Base-by-base conservation (phyloP, 2,329 filamentous ascomycete genomes). In the Aschersonia sp. region DNA sequence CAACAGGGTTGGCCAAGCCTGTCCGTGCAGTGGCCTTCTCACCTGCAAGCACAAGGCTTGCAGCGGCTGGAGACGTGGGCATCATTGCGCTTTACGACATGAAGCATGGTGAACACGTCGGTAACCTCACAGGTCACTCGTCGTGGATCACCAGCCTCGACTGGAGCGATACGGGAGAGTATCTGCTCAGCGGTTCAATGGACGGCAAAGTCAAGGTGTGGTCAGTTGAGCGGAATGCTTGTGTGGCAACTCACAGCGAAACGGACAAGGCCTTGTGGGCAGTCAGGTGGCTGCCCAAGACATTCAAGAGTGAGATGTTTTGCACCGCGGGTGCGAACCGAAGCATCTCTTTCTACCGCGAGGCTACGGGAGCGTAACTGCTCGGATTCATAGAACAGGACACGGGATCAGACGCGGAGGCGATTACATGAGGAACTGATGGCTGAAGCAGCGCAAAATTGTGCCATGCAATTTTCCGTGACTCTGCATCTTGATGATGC, bases 171-270 rank as follows among this genome's bases (percentile, higher is more conserved):
- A 94, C 85, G 5, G 92, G 92, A 44, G 90, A 97, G 66, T 95
- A 86, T 62, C 70, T 98, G 10, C 72, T 97, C 3, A 94, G 84
- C 58, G 87, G 87, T 44, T 81, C 84, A 1, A 87, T 94, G 62
- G 89, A 97, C 59, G 90, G 92, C 39, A 95, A 94, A 64, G 87
- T 85, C 51, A 95, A 95, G 66, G 85, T 97, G 32, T 98, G 92
- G 92, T 90, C 87, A 32, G 77, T 95, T 50, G 88, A 95, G 57
- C 77, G 81, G 35, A 77, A 80, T 48, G 73, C 74, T 5, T 97
- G 92, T 60, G 92, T 98, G 43, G 88, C 90, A 10, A 98, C 92
- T 8, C 87, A 95, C 61, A 89, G 83, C 49, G 89, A 97, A 68
- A 88, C 86, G 5, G 89, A 90, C 53, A 84, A 85, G 65, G 77